Evolutionary conservation across 805 yeast genomes (phyloP), one percentile per base, ranked within the genome.

Genomic region (Candida alai): DNA sequence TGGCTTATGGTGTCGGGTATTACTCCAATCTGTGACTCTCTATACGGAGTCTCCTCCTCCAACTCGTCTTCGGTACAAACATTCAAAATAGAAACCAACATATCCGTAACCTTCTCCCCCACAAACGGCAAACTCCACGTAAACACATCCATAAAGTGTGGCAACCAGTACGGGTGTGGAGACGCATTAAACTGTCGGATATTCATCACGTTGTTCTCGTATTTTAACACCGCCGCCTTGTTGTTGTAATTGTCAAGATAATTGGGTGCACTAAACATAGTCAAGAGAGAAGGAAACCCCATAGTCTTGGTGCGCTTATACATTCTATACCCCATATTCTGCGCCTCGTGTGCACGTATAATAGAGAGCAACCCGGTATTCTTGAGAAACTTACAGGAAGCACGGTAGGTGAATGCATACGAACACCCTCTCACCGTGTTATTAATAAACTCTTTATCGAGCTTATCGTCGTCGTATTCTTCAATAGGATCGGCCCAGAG

Each of bases 71-170:
- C 95, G 0, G 97, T 84, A 64, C 98, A 90, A 37, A 93, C 85
- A 58, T 90, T 90, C 55, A 93, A 71, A 24, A 90, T 84, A 1
- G 93, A 76, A 15, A 87, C 84, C 52, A 90, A 70, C 83, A 90
- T 89, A 55, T 93, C 97, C 10, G 95, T 85, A 35, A 89, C 84
- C 53, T 93, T 86, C 56, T 90, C 96, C 14, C 97, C 97, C 16
- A 93, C 97, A 65, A 93, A 90, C 6, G 97, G 98, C 37, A 90
- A 67, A 2, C 96, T 85, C 97, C 97, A 93, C 8, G 95, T 83
- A 59, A 90, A 90, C 5, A 90, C 96, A 58, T 93, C 97, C 95
- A 89, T 87, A 50, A 89, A 86, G 57, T 88, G 88, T 6, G 97
- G 97, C 46, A 93, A 69, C 87, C 95, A 88, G 62, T 93, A 90